Evolutionary conservation across 1,284 basidiomycete species (phyloP), one percentile per base, ranked within the genome.

Genomic region (Cutaneotrichosporon cavernicola): DNA sequence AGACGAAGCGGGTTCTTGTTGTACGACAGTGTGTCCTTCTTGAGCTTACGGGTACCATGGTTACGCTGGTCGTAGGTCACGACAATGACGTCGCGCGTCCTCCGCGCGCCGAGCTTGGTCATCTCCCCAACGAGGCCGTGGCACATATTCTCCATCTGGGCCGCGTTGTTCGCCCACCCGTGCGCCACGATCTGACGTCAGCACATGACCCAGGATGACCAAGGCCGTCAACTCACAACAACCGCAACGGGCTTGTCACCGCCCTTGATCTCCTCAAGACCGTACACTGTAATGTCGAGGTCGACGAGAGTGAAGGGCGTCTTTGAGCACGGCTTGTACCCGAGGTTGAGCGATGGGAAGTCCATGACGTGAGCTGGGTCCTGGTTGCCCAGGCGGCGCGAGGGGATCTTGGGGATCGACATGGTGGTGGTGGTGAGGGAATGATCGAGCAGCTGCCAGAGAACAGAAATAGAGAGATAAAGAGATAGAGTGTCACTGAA

Each of bases 1-100:
- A 80, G 69, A 81, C 91, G 89, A 4, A 81, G 80, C n/a, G 85
- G 82, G 69, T 91, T 91, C 65, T 84, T 78, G 60, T 81, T 83
- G 85, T 87, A 90, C 4, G 80, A 83, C 32, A 84, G 72, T 73
- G 90, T 90, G 26, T 84, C 83, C 38, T 76, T 79, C 30, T 79
- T 70, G 13, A 61, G 53, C 59, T 47, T 56, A 31, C 66, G 61
- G 53, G 78, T 77, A 9, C 90, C 90, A 69, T 92, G 90, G 72
- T 91, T 91, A 4, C 90, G 84, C 70, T 90, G 89, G 70, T 92
- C 90, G 13, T 81, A 60, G 1, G 78, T 79, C 18, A 80, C 77
- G 16, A 81, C 72, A 11, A 81, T 69, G 49, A 80, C 60, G 59
- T 78, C 76, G 47, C 74, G 66, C 58, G 66, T 72, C 26, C 61